These are phyloP conservation scores for Komagataella kurtzmanii DNA, from an alignment of 805 yeast species.

Conservation along the genomic window DNA sequence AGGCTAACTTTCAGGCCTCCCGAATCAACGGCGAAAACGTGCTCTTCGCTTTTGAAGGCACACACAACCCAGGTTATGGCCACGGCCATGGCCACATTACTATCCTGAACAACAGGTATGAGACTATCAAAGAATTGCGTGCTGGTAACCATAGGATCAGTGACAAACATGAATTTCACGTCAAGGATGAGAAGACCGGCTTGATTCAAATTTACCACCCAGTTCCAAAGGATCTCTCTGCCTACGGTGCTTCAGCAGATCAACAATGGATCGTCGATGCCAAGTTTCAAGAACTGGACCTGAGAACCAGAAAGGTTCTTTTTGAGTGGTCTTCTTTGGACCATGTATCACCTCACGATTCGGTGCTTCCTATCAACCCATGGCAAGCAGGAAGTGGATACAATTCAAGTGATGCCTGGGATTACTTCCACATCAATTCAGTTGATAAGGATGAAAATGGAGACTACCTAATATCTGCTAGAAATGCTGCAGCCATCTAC, in stretches of 20 bases:
- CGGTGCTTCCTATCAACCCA: slow-evolving; percentile 15
- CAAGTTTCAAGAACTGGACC: slow-evolving; percentile 20
- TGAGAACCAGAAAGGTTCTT: slow-evolving; percentile 19
- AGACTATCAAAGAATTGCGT: slow-evolving; percentile 16
- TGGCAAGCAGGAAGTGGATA: slow-evolving; percentile 21
- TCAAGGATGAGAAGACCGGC: slow-evolving; percentile 16
- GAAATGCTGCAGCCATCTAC: slow-evolving; percentile 20
- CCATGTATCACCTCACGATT: slow-evolving; percentile 20
- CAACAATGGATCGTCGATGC: slow-evolving; percentile 22
- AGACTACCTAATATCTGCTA: slow-evolving; percentile 20
- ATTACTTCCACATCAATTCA: slow-evolving; percentile 25
- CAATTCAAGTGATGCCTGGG: slow-evolving; percentile 23
- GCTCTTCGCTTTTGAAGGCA: no score
- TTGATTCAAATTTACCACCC: slow-evolving; percentile 21
- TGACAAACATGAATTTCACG: slow-evolving; percentile 24
- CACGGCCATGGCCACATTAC: slow-evolving; percentile 19
- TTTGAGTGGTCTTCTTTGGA: slow-evolving; percentile 22
- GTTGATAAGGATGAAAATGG: slow-evolving; percentile 22
- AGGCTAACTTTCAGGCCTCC: no score
- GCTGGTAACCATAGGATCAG: slow-evolving; percentile 21
- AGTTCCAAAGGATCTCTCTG: slow-evolving; percentile 15
- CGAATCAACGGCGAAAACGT: no score
- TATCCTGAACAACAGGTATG: slow-evolving; percentile 16
- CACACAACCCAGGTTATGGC: slow-evolving; percentile 9
- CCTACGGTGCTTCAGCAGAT: slow-evolving; percentile 11